Base-by-base conservation (phyloP, 2,329 filamentous ascomycete species). In the Fusarium transvaalense region DNA sequence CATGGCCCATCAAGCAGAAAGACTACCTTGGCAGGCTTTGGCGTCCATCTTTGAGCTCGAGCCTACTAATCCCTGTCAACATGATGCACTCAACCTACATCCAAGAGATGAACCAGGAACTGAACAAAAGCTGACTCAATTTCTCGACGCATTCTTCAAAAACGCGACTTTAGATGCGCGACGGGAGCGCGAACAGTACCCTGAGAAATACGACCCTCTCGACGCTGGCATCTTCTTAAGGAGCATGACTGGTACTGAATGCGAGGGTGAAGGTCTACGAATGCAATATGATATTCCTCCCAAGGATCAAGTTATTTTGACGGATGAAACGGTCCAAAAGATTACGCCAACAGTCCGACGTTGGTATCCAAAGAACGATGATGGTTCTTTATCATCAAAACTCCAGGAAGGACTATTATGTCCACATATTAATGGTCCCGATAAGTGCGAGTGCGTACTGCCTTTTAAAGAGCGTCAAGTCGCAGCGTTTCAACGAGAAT, bases 1-100 rank as follows among this genome's bases (percentile, higher is more conserved):
- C 25, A 29, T 70, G 66, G 56, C 59, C 2, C 59, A 65, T 15
- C 56, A 70, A 29, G 25, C 56, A 19, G 50, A 56, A 5, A 53
- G 32, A 12, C 31, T 70, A 3, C 66, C 63, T 7, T 70, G 66
- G 66, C 47, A 51, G 4, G 7, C 25, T n/a, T 31, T 70, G 25
- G 58, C 62, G 2, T 60, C 67, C 5, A 42, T 54, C 0, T 41
- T 71, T 12, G 42, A 71, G 38, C 21, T 71, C 6, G 55, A 23
- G 6, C 5, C 15, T 2, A 8, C 29, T 21, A 71, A 68, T 21
- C 2, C n/a, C 2, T 71, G 60, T 29, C 56, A 71, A 23, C 42
- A 61, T 2, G 32, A 29, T 5, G 67, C 67, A 0, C 5, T 17
- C 3, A 62, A 71, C n/a, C 45, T 71, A 7, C 68, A 71, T 17